Conservation (phyloP, 2,329 filamentous ascomycete genomes). For the Pseudocercospora crystallina region DNA sequence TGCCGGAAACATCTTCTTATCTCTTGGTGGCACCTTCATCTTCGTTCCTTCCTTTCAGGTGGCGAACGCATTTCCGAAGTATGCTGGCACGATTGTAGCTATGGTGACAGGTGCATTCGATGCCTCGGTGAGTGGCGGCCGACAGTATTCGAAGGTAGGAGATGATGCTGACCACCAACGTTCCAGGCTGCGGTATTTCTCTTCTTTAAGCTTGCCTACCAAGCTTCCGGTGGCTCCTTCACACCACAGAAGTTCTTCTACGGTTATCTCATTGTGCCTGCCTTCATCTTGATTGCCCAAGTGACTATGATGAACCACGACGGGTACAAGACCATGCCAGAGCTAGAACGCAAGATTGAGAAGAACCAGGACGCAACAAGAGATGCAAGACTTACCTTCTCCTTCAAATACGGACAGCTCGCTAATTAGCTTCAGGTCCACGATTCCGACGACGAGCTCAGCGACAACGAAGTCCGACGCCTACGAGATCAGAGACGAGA, state of each 20-base stretch:
- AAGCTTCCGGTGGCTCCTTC: slow-evolving; percentile 42
- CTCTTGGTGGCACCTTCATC: slow-evolving; percentile 50
- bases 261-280: slow-evolving; percentile 47
- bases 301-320: slow-evolving; percentile 49
- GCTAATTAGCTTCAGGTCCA: slow-evolving; percentile 39
- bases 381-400: slow-evolving; percentile 31
- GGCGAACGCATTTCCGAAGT: slow-evolving; percentile 51
- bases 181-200: slow-evolving; percentile 46
- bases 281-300: slow-evolving; percentile 43
- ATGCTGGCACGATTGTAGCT: slow-evolving; percentile 49
- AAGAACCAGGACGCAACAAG: slow-evolving; percentile 59
- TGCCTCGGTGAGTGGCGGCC: slow-evolving; percentile 35
- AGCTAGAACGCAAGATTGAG: slow-evolving; percentile 77
- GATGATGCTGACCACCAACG: neutral
- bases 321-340: slow-evolving; percentile 61
- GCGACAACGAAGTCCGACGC: slow-evolving; percentile 58
- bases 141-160: neutral
- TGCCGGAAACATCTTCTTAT: slow-evolving; percentile 49
- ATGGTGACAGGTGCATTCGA: slow-evolving; percentile 52
- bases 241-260: slow-evolving; percentile 50
- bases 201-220: slow-evolving; percentile 49
- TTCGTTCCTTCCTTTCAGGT: slow-evolving; percentile 54
- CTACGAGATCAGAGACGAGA: slow-evolving; percentile 54
- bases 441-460: slow-evolving; percentile 57
- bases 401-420: neutral